These are phyloP conservation scores for Fusarium pseudonygamai DNA, from an alignment of 2,329 filamentous ascomycete genomes.

Conservation along the genomic window DNA sequence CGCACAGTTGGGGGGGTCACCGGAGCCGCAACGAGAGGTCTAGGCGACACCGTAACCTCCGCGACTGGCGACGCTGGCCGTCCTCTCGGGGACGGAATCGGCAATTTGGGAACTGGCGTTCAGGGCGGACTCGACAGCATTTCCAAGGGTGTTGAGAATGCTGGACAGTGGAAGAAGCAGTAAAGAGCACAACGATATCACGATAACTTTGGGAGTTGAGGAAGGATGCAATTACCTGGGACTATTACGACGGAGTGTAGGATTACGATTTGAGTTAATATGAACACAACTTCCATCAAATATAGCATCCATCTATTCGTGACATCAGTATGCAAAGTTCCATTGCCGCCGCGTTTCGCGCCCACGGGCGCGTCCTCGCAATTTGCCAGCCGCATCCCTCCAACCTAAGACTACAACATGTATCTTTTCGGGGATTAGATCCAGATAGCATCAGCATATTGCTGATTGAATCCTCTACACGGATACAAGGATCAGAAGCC, in stretches of 20 bases:
- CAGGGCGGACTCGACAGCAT: constrained; percentile 60
- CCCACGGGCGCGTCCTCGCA: neutral
- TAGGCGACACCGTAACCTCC: constrained; percentile 65
- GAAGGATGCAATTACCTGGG: constrained; percentile 1
- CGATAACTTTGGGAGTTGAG: neutral
- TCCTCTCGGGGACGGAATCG: constrained; percentile 65
- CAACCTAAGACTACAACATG: too few species aligned
- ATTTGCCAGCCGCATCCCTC: too few species aligned
- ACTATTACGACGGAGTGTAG: neutral
- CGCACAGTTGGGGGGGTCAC: constrained; percentile 54
- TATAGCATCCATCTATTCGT: neutral
- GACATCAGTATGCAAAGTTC: neutral
- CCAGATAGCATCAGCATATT: too few species aligned
- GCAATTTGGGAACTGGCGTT: constrained; percentile 62
- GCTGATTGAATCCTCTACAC: too few species aligned
- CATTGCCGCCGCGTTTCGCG: neutral
- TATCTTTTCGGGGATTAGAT: too few species aligned
- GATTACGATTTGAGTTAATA: neutral
- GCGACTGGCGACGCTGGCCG: constrained; percentile 64
- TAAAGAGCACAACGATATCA: constrained; percentile 7
- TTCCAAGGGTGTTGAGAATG: constrained; percentile 65
- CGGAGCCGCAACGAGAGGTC: constrained; percentile 63
- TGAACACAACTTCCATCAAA: neutral
- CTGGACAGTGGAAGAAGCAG: constrained; percentile 64
- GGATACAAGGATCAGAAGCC: too few species aligned